phyloP scores from a whole-genome alignment of 2,329 filamentous ascomycete species.

The Fusarium chuoi region DNA sequence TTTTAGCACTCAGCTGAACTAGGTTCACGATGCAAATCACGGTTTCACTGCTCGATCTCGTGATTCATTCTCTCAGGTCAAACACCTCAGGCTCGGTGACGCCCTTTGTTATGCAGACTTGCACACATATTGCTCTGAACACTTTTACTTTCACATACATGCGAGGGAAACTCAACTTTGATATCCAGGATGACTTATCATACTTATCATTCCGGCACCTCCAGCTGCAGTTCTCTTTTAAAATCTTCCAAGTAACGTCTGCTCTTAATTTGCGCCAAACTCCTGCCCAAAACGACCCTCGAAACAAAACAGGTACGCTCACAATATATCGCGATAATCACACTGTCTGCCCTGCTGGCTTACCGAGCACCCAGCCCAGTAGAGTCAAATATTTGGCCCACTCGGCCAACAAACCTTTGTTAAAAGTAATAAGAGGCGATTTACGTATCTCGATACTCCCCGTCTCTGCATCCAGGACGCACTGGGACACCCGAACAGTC shows the following conservation, averaged over 20 bases:
- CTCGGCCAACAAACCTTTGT: background rate
- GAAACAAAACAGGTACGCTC: background rate
- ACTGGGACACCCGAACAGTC: background rate
- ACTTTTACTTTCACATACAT: background rate
- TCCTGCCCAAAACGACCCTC: background rate
- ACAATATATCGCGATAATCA: background rate
- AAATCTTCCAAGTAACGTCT: background rate
- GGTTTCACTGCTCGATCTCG: too few species aligned
- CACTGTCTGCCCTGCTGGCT: background rate
- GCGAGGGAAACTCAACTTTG: background rate
- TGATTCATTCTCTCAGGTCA: too few species aligned
- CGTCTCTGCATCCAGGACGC: background rate
- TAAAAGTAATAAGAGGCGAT: background rate
- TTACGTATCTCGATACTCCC: background rate
- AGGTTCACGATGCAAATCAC: background rate
- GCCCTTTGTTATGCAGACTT: too few species aligned
- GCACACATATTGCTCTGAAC: background rate
- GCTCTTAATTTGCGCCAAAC: background rate
- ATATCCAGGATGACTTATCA: background rate
- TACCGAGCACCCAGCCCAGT: background rate
- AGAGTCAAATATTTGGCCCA: background rate
- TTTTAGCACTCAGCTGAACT: background rate
- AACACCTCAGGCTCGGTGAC: too few species aligned
- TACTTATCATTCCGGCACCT: background rate
- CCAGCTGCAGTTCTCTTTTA: background rate